phyloP scores from a whole-genome alignment of 192 early-diverging fungal species.

The Phycomyces nitens region DNA sequence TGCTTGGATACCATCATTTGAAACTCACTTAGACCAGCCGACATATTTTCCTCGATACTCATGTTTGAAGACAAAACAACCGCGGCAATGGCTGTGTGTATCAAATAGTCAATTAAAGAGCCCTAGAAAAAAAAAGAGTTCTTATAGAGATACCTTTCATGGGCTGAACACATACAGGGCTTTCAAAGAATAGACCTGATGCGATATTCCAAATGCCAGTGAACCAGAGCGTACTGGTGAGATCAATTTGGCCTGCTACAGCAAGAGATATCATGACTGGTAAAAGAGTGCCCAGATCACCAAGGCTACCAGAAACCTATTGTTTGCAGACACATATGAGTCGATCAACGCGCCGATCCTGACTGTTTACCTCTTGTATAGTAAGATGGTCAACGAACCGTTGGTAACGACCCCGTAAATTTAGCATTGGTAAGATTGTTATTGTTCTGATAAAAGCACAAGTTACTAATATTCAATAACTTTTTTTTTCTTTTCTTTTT shows the following conservation, averaged over 20 bases:
- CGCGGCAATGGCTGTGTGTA: conserved; percentile 64
- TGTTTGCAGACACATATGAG: not conserved
- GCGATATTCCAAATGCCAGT: conserved; percentile 87
- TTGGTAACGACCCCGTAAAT: conserved; percentile 3
- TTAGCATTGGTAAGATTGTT: not conserved
- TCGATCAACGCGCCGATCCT: no score
- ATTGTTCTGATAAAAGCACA: no score
- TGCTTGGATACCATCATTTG: not conserved
- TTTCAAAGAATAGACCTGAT: conserved; percentile 70
- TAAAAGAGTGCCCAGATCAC: conserved; percentile 41
- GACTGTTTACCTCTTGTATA: conserved; percentile 19
- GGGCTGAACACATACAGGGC: conserved; percentile 90
- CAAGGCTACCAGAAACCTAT: conserved; percentile 34
- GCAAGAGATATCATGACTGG: conserved; percentile 85
- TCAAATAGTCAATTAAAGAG: no score
- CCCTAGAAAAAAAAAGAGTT: no score
- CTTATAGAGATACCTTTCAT: conserved; percentile 82
- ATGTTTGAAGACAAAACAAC: conserved; percentile 72
- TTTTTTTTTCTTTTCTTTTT: no score
- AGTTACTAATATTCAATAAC: no score
- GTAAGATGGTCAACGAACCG: conserved; percentile 9
- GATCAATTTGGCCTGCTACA: conserved; percentile 65
- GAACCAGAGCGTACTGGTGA: conserved; percentile 79
- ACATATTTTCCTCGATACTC: conserved; percentile 65
- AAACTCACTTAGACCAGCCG: conserved; percentile 52